Base-by-base conservation (phyloP, 192 early-diverging fungal genomes). In the Rhizophagus prolifer region DNA sequence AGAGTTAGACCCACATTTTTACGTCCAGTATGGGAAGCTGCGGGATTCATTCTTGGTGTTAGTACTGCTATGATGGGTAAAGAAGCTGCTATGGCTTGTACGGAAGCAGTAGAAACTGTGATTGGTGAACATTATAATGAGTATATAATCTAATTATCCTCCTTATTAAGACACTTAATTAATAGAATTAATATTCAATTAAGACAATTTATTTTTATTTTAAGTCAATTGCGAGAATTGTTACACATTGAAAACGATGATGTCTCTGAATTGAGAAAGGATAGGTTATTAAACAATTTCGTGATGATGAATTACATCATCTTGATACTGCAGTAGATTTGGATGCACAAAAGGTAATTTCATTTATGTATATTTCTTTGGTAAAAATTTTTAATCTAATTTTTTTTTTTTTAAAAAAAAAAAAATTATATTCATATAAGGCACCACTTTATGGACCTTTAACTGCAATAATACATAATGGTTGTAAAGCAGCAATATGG, bases 41-140 rank as follows among this genome's bases (percentile, higher is more conserved):
- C 93, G 16, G 97, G 97, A 9, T 97, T 90, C 75, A 85, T 91
- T 2, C 79, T 99, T 13, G 97, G 97, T 21, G 92, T 88, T 7
- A 91, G 88, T 1, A 95, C 96, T 2, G 97, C 95, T 4, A 70
- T 95, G 64, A 81, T 99, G 78, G 97, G 96, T n/a, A 92, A 94
- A 74, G 93, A 95, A 75, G 95, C 95, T 26, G 95, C 95, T 34
- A 99, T 99, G 96, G 95, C 96, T n/a, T 97, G 95, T 81, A 99
- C 97, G 0, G 97, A 99, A 78, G 97, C 95, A 4, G 97, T 97
- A 16, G 97, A 99, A 85, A 96, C 95, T 10, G 91, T 94, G 13
- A 99, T 99, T 82, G 96, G 97, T 30, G 81, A 91, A 47, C 97
- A 99, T 80, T 98, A 98, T 82, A 94, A 98, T 79, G 95, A 98